A percentile compares a stretch with the other conserved stretches of the same genome.
phyloP scores from a whole-genome alignment of 345 rosid species.

The Corchorus capsularis region DNA sequence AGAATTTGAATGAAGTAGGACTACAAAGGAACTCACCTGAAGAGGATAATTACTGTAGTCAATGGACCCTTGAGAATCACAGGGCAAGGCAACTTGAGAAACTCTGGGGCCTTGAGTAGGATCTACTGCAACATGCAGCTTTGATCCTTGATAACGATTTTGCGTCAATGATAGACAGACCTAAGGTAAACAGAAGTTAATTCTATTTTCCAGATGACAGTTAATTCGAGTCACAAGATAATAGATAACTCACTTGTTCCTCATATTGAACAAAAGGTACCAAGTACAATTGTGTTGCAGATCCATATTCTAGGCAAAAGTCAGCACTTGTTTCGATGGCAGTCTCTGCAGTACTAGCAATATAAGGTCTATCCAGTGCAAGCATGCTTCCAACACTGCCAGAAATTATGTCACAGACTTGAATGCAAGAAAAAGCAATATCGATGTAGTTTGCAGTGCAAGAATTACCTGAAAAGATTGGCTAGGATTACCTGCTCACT shows the following conservation, averaged over 20 bases:
- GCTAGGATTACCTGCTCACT: constrained; percentile 83
- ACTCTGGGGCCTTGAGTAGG: constrained; percentile 55
- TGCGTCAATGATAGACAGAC: constrained; percentile 68
- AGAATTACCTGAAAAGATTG: constrained; percentile 80
- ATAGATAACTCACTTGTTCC: constrained; percentile 58
- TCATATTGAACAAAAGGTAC: constrained; percentile 79
- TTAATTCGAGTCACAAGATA: not conserved
- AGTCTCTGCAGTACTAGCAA: constrained; percentile 59
- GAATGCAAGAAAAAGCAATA: constrained; percentile 11
- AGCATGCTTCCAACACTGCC: constrained; percentile 85
- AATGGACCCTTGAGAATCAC: constrained; percentile 82
- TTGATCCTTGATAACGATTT: constrained; percentile 67
- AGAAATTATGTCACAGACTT: constrained; percentile 10
- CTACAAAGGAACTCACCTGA: constrained; percentile 51
- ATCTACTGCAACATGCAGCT: constrained; percentile 50
- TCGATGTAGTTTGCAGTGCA: constrained; percentile 20
- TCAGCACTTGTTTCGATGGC: constrained; percentile 53
- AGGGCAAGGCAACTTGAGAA: constrained; percentile 86
- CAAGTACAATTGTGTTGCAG: constrained; percentile 83
- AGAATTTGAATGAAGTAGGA: not conserved
- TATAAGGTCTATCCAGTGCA: constrained; percentile 86
- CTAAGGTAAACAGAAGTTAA: constrained; percentile 44
- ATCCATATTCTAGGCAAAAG: constrained; percentile 90
- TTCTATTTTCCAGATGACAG: constrained; percentile 21
- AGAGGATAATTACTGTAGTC: constrained; percentile 87